These are phyloP conservation scores for Neopestalotiopsis sp. DNA, from an alignment of 2,329 filamentous ascomycete species.

Conservation along the genomic window DNA sequence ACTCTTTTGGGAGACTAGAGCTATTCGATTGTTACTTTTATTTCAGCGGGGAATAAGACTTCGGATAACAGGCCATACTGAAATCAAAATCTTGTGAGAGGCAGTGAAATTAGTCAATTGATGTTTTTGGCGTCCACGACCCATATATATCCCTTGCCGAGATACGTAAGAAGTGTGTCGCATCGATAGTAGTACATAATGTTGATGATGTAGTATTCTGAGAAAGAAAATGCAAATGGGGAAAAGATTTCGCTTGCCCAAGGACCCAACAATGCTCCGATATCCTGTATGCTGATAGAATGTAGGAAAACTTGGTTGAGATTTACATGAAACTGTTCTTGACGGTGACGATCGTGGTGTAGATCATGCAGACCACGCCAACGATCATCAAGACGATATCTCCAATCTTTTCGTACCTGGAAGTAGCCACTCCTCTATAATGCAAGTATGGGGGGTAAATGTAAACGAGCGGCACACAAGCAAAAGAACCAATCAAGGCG, in stretches of 20 bases:
- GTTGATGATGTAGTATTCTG: neutral
- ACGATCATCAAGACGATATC: constrained; percentile 69
- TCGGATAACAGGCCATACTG: no score
- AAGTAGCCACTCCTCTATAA: constrained; percentile 68
- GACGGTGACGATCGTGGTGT: constrained; percentile 70
- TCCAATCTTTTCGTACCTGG: constrained; percentile 57
- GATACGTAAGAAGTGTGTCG: constrained; percentile 13
- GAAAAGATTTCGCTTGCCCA: neutral
- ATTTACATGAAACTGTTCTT: constrained; percentile 42
- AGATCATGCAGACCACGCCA: constrained; percentile 72
- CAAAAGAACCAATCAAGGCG: constrained; percentile 74
- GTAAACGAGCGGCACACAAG: constrained; percentile 78
- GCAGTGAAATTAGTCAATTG: no score
- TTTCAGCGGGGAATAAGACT: no score
- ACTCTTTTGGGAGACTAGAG: neutral
- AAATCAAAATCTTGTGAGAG: no score
- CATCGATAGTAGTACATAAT: neutral
- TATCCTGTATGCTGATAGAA: neutral
- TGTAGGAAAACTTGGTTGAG: neutral
- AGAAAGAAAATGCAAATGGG: constrained; percentile 2
- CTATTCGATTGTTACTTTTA: no score
- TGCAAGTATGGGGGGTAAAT: constrained; percentile 78
- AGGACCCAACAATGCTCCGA: constrained; percentile 3
- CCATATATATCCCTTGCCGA: constrained; percentile 20
- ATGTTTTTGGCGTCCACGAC: no score